Percentiles rank a stretch among this genome's conserved stretches.
Evolutionary conservation across 2,329 filamentous ascomycete species (phyloP).

Genomic region (Stenocarpella maydis): DNA sequence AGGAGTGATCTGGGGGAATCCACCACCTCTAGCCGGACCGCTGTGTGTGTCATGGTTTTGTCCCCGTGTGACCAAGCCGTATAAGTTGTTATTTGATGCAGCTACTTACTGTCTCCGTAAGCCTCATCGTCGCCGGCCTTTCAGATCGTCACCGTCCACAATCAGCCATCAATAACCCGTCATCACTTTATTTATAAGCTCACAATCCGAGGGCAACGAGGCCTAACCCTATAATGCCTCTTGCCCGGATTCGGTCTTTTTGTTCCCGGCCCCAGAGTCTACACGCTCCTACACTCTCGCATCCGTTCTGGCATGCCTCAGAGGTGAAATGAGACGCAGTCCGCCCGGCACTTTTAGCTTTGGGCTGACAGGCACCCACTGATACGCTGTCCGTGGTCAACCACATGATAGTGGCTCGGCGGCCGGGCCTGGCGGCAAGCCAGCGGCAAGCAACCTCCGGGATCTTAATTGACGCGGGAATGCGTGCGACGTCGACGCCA

Average conservation of each 20-base stretch:
- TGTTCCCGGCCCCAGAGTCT: not conserved
- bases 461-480: not conserved
- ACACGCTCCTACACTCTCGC: not conserved
- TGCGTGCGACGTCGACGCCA: not conserved
- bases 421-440: not conserved
- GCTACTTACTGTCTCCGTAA: too few species aligned
- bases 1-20: too few species aligned
- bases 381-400: not conserved
- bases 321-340: not conserved
- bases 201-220: too few species aligned
- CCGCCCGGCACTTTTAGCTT: not conserved
- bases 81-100: too few species aligned
- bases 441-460: too few species aligned
- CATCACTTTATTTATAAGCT: conserved; percentile 5
- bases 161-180: too few species aligned
- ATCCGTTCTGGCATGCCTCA: not conserved
- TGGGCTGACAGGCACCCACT: not conserved
- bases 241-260: too few species aligned
- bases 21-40: too few species aligned
- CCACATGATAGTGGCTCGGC: not conserved
- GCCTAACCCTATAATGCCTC: too few species aligned
- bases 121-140: too few species aligned
- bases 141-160: not conserved
- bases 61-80: too few species aligned
- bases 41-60: too few species aligned